A percentile compares a stretch with the other conserved stretches of the same genome.
phyloP scores from a whole-genome alignment of 495 filamentous ascomycete species.

The Extremus antarcticus region DNA sequence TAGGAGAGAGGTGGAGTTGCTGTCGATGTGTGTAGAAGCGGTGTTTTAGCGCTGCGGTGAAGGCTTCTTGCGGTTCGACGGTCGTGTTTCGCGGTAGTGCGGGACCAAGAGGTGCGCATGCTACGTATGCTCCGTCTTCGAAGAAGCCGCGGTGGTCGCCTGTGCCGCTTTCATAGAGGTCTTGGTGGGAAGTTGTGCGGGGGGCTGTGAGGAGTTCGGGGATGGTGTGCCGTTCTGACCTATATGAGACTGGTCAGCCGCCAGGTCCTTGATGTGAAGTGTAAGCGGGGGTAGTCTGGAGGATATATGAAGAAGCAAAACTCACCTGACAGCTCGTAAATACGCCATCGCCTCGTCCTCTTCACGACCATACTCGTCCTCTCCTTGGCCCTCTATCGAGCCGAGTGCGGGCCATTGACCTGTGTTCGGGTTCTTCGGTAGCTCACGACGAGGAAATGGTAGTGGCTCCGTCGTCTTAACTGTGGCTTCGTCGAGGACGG shows the following conservation, averaged over 20 bases:
- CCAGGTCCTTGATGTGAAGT: not conserved
- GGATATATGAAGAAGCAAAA: not conserved
- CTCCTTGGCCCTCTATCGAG: conserved; percentile 3
- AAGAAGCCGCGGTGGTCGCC: conserved; percentile 51
- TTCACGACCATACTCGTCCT: conserved; percentile 19
- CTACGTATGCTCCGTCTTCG: conserved; percentile 60
- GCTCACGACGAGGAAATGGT: not conserved
- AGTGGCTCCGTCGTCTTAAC: not conserved
- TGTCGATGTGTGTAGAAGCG: conserved; percentile 41
- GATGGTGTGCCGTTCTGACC: conserved; percentile 12
- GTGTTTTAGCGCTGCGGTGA: conserved; percentile 11
- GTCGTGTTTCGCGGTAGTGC: conserved; percentile 1
- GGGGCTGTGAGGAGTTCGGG: conserved; percentile 8
- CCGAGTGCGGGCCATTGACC: conserved; percentile 12
- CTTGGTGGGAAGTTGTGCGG: conserved; percentile 1
- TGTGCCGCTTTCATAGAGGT: conserved; percentile 21
- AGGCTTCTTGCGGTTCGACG: conserved; percentile 11
- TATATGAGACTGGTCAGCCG: conserved; percentile 14
- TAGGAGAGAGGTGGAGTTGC: conserved; percentile 45
- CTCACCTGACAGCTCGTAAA: conserved; percentile 24
- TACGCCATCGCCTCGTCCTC: conserved; percentile 24
- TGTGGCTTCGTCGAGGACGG: not conserved
- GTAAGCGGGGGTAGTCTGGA: not conserved
- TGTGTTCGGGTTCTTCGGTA: not conserved
- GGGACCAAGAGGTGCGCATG: conserved; percentile 31